Conservation (phyloP, 306 rosid species). For the Hippophae gyantsensis region DNA sequence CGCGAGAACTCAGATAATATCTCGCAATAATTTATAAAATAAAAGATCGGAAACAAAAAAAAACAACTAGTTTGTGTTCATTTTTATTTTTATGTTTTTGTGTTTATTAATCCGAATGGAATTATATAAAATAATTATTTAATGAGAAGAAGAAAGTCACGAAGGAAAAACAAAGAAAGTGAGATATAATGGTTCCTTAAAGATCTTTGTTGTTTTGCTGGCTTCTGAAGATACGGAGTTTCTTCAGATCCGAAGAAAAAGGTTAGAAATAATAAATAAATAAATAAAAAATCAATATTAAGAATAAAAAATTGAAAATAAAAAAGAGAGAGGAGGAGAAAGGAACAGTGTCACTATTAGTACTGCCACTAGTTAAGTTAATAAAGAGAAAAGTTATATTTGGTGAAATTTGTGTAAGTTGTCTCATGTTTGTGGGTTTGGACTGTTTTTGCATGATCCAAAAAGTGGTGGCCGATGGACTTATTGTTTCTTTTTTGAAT, state of each 20-base stretch:
- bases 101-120: slow-evolving; percentile 9
- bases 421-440: slow-evolving; percentile 25
- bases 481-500: neutral
- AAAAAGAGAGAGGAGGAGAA: neutral
- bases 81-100: too few relatives aligned
- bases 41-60: neutral
- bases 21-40: neutral
- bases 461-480: slow-evolving; percentile 13
- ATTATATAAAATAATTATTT: slow-evolving; percentile 13
- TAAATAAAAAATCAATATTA: neutral
- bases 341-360: neutral
- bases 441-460: slow-evolving; percentile 37
- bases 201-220: slow-evolving; percentile 41
- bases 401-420: slow-evolving; percentile 15
- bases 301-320: too few relatives aligned
- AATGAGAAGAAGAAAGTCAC: slow-evolving; percentile 1
- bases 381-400: neutral
- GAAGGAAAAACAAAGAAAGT: neutral
- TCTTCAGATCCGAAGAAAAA: slow-evolving; percentile 53
- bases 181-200: slow-evolving; percentile 15
- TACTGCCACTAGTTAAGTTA: slow-evolving; percentile 6
- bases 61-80: too few relatives aligned
- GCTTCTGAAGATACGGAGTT: slow-evolving; percentile 29
- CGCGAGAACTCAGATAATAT: slow-evolving; percentile 6
- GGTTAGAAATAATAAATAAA: slow-evolving; percentile 11